Percentiles rank a stretch among this genome's conserved stretches.
phyloP scores from a whole-genome alignment of 257 asterid genomes.

The Gentiana dahurica region DNA sequence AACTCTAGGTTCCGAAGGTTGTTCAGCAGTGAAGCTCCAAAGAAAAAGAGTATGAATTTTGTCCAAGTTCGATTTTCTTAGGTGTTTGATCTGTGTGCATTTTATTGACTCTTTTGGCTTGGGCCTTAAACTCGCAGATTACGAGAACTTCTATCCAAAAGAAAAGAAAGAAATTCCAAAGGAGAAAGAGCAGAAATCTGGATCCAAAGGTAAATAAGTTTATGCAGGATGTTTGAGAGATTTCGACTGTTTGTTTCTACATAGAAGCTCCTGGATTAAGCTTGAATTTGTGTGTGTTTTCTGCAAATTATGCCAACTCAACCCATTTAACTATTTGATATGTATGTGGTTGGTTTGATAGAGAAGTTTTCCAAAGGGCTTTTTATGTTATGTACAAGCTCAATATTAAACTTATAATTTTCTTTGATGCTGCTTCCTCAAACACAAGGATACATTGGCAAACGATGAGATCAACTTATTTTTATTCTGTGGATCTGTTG shows the following conservation, averaged over 20 bases:
- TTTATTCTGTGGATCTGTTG: too few relatives aligned
- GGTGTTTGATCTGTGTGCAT: background rate
- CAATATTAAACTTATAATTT: too few relatives aligned
- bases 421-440: too few relatives aligned
- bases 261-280: too few relatives aligned
- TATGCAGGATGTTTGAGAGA: background rate
- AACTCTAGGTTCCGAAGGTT: conserved; percentile 35
- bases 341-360: too few relatives aligned
- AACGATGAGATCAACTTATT: too few relatives aligned
- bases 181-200: conserved; percentile 41
- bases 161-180: conserved; percentile 47
- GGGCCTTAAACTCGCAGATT: conserved; percentile 30
- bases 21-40: conserved; percentile 54
- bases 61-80: background rate
- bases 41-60: conserved; percentile 51
- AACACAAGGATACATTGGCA: too few relatives aligned
- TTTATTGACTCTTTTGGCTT: background rate
- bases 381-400: too few relatives aligned
- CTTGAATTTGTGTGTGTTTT: too few relatives aligned
- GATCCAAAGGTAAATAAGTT: conserved; percentile 38
- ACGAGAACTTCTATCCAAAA: conserved; percentile 46
- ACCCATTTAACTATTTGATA: too few relatives aligned
- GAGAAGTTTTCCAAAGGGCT: background rate
- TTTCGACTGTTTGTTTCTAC: too few relatives aligned
- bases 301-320: too few relatives aligned